phyloP scores from a whole-genome alignment of 345 rosid species.

The Geranium brycei region DNA sequence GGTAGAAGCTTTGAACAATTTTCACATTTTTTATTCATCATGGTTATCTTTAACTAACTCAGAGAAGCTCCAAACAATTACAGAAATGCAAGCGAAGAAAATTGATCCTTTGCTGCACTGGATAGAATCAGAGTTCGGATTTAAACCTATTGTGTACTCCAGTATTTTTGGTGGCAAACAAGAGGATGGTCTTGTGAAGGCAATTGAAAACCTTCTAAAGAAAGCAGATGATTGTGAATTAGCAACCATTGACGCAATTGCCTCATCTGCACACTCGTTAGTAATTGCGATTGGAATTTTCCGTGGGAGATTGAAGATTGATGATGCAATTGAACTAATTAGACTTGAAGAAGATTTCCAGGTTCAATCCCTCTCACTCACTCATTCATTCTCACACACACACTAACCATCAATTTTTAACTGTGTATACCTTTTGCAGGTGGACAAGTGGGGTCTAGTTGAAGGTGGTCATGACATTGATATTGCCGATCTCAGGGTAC shows the following conservation, averaged over 20 bases:
- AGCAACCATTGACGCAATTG: conserved; percentile 81
- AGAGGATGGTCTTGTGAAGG: conserved; percentile 61
- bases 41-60: no score
- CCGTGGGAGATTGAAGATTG: conserved; percentile 63
- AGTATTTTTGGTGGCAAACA: conserved; percentile 84
- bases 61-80: conserved; percentile 1
- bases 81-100: conserved; percentile 68
- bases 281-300: conserved; percentile 55
- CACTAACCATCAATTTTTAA: neutral
- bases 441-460: conserved; percentile 88
- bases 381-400: neutral
- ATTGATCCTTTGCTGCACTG: conserved; percentile 79
- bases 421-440: conserved; percentile 30
- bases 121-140: conserved; percentile 73
- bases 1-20: no score
- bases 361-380: conserved; percentile 22
- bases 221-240: conserved; percentile 64
- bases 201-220: conserved; percentile 49
- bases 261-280: conserved; percentile 73
- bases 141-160: conserved; percentile 58
- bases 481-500: conserved; percentile 87
- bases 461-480: conserved; percentile 95
- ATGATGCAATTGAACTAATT: conserved; percentile 72
- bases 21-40: no score
- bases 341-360: conserved; percentile 96